A percentile compares a stretch with the other conserved stretches of the same genome.
phyloP scores from a whole-genome alignment of 257 asterid species.

The Cynanchum wilfordii region DNA sequence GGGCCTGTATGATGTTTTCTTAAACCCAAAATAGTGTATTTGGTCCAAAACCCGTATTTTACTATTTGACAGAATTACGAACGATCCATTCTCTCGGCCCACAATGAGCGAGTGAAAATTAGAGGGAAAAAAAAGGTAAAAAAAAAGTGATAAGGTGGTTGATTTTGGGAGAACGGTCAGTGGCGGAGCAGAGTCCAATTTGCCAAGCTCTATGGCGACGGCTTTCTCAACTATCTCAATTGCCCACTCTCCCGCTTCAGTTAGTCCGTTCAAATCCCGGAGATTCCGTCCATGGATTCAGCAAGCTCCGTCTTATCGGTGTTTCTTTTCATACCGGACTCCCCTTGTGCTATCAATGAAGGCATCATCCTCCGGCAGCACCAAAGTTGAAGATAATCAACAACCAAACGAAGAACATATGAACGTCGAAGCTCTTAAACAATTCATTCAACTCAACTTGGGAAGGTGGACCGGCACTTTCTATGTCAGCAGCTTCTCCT shows the following conservation, averaged over 20 bases:
- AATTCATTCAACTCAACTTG: conserved; percentile 66
- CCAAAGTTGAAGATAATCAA: conserved; percentile 34
- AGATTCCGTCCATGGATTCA: conserved; percentile 19
- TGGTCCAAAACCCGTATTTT: no score
- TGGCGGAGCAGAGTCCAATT: not conserved
- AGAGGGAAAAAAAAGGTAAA: not conserved
- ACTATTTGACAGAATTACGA: not conserved
- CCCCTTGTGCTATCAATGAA: conserved; percentile 27
- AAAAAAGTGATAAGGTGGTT: not conserved
- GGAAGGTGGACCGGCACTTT: conserved; percentile 88
- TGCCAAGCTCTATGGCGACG: conserved; percentile 57
- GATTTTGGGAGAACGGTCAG: not conserved
- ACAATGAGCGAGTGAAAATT: not conserved
- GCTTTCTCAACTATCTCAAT: conserved; percentile 36
- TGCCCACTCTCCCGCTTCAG: conserved; percentile 23
- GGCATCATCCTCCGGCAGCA: conserved; percentile 29
- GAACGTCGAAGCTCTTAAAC: conserved; percentile 53
- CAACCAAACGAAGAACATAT: conserved; percentile 30
- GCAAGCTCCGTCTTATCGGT: conserved; percentile 14
- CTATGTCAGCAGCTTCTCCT: conserved; percentile 35
- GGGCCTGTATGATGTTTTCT: no score
- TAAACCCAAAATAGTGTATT: not conserved
- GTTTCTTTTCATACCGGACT: conserved; percentile 25
- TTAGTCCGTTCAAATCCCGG: conserved; percentile 17
- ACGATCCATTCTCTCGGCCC: not conserved